phyloP scores from a whole-genome alignment of 192 early-diverging fungal genomes.

The Backusella morwellensis region DNA sequence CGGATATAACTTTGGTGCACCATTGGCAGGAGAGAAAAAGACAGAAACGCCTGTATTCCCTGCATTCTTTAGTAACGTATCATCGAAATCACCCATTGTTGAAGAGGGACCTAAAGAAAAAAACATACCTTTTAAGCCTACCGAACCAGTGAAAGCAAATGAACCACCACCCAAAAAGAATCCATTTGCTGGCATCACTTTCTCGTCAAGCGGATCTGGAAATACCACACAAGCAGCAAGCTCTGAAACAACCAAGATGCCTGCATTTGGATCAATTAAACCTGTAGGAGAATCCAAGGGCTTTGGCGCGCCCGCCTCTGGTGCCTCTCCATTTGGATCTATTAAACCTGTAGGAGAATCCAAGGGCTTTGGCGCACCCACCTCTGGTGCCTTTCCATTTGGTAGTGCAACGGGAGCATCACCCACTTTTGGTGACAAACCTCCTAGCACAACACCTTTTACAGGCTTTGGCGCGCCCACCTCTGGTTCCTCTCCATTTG shows the following conservation, averaged over 20 bases:
- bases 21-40: not conserved
- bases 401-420: not conserved
- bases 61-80: not conserved
- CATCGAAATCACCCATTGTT: not conserved
- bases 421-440: not conserved
- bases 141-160: not conserved
- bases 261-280: not conserved
- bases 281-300: not conserved
- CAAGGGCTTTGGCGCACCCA: not conserved
- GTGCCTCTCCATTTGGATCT: not conserved
- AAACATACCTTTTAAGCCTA: not conserved
- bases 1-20: not conserved
- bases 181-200: not conserved
- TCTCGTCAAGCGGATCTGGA: not conserved
- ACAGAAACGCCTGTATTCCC: not conserved
- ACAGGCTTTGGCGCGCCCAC: not conserved
- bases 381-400: not conserved
- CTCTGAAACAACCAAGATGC: not conserved
- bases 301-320: not conserved
- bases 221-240: not conserved
- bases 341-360: not conserved
- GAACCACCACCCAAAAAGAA: not conserved
- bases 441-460: not conserved
- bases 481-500: not conserved
- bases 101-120: not conserved